A percentile compares a stretch with the other conserved stretches of the same genome.
Conservation (phyloP, 495 filamentous ascomycete genomes). For the Poronia punctata region DNA sequence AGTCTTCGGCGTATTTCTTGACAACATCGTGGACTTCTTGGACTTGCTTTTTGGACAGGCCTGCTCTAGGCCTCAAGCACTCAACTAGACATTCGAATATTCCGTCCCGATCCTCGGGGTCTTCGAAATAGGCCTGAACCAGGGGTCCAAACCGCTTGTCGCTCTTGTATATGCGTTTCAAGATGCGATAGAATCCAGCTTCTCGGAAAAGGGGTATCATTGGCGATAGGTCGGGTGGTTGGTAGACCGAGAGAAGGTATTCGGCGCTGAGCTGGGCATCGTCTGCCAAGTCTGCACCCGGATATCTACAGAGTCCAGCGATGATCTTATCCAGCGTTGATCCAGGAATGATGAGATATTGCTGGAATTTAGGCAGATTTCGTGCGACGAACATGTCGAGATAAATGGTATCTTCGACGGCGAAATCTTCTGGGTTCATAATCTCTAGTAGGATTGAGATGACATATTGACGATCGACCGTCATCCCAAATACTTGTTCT, state of each 20-base stretch:
- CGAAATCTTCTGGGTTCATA: conserved; percentile 68
- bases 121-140: conserved; percentile 77
- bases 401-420: conserved; percentile 79
- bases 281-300: conserved; percentile 72
- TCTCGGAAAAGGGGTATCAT: conserved; percentile 71
- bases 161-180: conserved; percentile 78
- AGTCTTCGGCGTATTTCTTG: conserved; percentile 55
- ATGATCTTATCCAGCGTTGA: conserved; percentile 76
- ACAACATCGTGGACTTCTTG: conserved; percentile 70
- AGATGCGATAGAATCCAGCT: conserved; percentile 84
- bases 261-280: conserved; percentile 95
- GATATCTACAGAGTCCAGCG: conserved; percentile 75
- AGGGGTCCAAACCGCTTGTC: conserved; percentile 77
- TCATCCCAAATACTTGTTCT: conserved; percentile 59
- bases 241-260: conserved; percentile 88
- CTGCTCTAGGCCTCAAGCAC: conserved; percentile 66
- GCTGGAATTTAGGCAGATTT: conserved; percentile 92
- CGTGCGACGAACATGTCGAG: conserved; percentile 97
- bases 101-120: conserved; percentile 61
- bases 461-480: conserved; percentile 84
- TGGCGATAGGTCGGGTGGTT: conserved; percentile 69
- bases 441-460: conserved; percentile 84
- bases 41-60: conserved; percentile 64
- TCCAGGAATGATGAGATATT: conserved; percentile 86
- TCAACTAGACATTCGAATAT: conserved; percentile 77